phyloP scores from a whole-genome alignment of 106 monocot genomes.

The Amphibolis antarctica region DNA sequence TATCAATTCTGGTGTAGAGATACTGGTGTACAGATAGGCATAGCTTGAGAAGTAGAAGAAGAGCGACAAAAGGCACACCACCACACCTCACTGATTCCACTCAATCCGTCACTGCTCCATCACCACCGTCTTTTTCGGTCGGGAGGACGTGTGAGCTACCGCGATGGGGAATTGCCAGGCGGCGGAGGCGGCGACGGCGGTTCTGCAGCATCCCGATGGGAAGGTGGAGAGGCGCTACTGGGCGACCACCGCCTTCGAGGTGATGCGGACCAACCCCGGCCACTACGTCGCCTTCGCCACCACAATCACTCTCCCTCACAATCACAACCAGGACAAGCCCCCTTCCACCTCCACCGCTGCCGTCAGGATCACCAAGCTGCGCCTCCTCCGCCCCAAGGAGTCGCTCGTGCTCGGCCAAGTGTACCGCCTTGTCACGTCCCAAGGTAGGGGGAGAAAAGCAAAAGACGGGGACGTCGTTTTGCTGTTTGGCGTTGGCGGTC shows the following conservation, averaged over 20 bases:
- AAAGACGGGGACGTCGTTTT: background rate
- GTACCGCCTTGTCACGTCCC: constrained; percentile 32
- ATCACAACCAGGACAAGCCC: constrained; percentile 1
- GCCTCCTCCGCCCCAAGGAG: constrained; percentile 26
- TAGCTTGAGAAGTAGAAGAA: background rate
- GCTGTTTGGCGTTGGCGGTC: background rate
- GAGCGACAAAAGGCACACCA: background rate
- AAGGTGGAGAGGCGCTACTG: constrained; percentile 23
- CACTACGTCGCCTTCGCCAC: constrained; percentile 26
- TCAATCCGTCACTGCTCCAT: background rate
- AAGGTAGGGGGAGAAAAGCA: constrained; percentile 7
- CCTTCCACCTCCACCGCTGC: constrained; percentile 2
- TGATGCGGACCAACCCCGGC: constrained; percentile 14
- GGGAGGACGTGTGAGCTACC: too few species aligned
- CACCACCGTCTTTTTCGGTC: too few species aligned
- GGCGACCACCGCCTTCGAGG: constrained; percentile 16
- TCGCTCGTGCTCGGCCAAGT: constrained; percentile 28
- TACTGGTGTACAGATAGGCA: too few species aligned
- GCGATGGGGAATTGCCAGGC: constrained; percentile 32
- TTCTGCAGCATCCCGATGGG: constrained; percentile 21
- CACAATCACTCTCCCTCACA: background rate
- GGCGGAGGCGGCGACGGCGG: constrained; percentile 19
- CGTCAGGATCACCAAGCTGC: constrained; percentile 11
- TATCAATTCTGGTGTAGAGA: too few species aligned
- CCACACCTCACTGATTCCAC: background rate